phyloP scores from a whole-genome alignment of 805 yeast genomes.

The Metschnikowia kunwiensis region DNA sequence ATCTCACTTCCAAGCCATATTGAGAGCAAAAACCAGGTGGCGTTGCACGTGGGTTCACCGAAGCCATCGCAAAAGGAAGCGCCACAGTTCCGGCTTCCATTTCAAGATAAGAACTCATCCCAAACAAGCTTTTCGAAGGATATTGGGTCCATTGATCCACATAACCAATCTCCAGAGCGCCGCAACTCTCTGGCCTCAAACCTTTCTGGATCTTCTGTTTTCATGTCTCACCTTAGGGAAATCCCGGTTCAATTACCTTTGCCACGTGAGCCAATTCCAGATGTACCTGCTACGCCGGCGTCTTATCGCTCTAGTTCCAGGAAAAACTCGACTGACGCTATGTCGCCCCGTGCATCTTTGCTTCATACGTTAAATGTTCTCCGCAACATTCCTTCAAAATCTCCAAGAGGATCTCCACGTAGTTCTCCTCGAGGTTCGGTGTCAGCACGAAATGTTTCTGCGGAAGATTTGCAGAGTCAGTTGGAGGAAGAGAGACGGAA shows the following conservation, averaged over 20 bases:
- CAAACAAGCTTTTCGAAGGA: conserved; percentile 10
- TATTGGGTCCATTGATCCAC: conserved; percentile 26
- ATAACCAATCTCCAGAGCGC: conserved; percentile 13
- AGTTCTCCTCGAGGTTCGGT: conserved; percentile 50
- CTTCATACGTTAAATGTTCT: conserved; percentile 40
- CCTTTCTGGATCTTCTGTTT: conserved; percentile 15
- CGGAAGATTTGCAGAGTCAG: conserved; percentile 3
- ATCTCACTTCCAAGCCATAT: conserved; percentile 5
- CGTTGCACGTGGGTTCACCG: conserved; percentile 21
- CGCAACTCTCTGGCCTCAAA: conserved; percentile 12
- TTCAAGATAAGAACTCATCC: conserved; percentile 45
- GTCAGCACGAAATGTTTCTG: conserved; percentile 18
- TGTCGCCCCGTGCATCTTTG: conserved; percentile 41
- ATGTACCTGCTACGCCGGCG: conserved; percentile 35
- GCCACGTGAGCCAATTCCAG: conserved; percentile 53
- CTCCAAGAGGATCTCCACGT: conserved; percentile 39
- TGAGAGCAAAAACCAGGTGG: conserved; percentile 17
- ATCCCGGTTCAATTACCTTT: conserved; percentile 58
- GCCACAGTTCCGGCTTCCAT: conserved; percentile 67
- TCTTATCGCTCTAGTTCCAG: conserved; percentile 37
- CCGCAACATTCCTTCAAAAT: conserved; percentile 36
- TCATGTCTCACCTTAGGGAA: conserved; percentile 21
- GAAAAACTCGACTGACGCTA: conserved; percentile 34
- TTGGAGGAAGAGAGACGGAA: neutral
- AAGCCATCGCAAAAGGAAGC: conserved; percentile 35